Evolutionary conservation across 2,329 filamentous ascomycete species (phyloP).

Genomic region (Ramichloridium luteum): DNA sequence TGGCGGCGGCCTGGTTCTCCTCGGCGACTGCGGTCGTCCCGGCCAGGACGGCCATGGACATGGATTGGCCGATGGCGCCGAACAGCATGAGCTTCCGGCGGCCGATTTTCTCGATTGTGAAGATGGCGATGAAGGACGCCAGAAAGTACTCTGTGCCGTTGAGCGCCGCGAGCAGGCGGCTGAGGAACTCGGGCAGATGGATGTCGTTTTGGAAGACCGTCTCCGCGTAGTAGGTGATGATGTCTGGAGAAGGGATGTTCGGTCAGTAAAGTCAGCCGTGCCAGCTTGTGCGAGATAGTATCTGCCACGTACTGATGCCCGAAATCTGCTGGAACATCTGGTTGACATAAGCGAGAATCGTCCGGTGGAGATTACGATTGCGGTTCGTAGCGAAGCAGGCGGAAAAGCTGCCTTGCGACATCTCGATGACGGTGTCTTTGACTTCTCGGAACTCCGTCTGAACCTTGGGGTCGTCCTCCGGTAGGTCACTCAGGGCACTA

Average conservation of each 20-base stretch:
- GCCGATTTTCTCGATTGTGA: conserved; percentile 38
- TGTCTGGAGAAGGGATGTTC: too few relatives aligned
- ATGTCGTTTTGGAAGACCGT: conserved; percentile 41
- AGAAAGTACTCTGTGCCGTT: conserved; percentile 45
- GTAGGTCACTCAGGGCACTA: conserved; percentile 25
- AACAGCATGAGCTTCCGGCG: conserved; percentile 60
- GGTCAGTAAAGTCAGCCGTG: too few relatives aligned
- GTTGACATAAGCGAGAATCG: conserved; percentile 31
- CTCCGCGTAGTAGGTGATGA: conserved; percentile 29
- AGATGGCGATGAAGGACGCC: conserved; percentile 36
- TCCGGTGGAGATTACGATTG: conserved; percentile 34
- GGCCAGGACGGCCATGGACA: conserved; percentile 22
- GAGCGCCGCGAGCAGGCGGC: conserved; percentile 38
- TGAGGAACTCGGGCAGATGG: conserved; percentile 37
- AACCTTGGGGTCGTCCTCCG: conserved; percentile 21
- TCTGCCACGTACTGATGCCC: too few relatives aligned
- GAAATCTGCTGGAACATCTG: conserved; percentile 35
- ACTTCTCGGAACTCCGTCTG: conserved; percentile 22
- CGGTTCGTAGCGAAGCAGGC: conserved; percentile 27
- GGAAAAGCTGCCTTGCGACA: conserved; percentile 19
- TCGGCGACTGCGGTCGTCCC: conserved; percentile 15
- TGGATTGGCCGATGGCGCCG: conserved; percentile 35
- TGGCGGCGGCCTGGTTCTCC: conserved; percentile 17
- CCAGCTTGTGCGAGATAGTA: too few relatives aligned
- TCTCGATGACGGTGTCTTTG: conserved; percentile 28